These are phyloP conservation scores for Albifimbria verrucaria DNA, from an alignment of 2,329 filamentous ascomycete species.

Conservation along the genomic window DNA sequence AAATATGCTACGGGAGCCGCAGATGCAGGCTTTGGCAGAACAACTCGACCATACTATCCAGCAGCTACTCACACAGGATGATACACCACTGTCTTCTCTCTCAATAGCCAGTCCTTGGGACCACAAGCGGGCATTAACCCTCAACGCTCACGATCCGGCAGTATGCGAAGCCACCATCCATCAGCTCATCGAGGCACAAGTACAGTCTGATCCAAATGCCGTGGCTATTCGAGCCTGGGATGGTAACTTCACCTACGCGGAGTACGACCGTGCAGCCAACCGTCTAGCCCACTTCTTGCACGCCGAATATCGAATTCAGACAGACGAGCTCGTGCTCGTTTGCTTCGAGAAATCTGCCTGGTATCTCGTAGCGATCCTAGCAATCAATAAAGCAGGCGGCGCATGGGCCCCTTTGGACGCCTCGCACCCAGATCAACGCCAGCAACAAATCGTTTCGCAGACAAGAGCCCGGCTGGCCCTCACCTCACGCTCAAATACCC, in stretches of 20 bases:
- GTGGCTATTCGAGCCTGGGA: constrained; percentile 12
- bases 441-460: constrained; percentile 9
- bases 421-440: constrained; percentile 27
- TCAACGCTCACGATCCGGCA: not conserved
- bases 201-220: constrained; percentile 10
- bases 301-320: too few species aligned
- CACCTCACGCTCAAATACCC: not conserved
- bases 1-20: not conserved
- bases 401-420: constrained; percentile 31
- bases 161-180: not conserved
- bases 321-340: constrained; percentile 24
- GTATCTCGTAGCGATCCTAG: constrained; percentile 28
- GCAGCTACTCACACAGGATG: constrained; percentile 12
- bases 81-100: not conserved
- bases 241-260: constrained; percentile 6
- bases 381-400: constrained; percentile 30
- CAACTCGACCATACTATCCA: constrained; percentile 12
- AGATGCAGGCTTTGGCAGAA: not conserved
- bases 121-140: not conserved
- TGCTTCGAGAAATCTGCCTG: constrained; percentile 36
- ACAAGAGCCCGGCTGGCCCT: constrained; percentile 1
- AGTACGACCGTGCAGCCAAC: constrained; percentile 1
- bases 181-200: constrained; percentile 27
- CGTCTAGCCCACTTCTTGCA: too few species aligned
- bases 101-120: constrained; percentile 6